Evolutionary conservation across 306 rosid genomes (phyloP).

Genomic region (Quercus engelmannii): DNA sequence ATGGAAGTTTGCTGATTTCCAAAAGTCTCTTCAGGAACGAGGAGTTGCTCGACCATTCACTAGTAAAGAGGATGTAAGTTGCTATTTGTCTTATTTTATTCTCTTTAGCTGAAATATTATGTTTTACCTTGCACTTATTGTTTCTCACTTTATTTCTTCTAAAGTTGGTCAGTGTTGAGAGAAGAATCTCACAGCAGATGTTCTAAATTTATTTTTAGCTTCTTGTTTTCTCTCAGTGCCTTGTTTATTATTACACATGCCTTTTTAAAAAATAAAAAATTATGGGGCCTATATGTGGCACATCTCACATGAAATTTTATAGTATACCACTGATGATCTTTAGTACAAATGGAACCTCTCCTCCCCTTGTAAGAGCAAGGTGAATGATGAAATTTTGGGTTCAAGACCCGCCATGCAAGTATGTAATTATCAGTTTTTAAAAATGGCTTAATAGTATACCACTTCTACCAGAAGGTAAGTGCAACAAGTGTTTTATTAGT

Average conservation of each 20-base stretch:
- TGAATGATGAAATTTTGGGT: too few species aligned
- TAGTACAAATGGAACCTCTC: too few species aligned
- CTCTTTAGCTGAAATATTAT: background rate
- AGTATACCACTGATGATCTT: too few species aligned
- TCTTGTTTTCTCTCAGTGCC: background rate
- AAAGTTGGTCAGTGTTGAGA: background rate
- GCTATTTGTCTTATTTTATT: slow-evolving; percentile 9
- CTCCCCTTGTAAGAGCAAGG: too few species aligned
- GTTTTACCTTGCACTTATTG: background rate
- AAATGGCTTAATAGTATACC: too few species aligned
- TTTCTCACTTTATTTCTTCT: background rate
- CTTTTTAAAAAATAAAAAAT: too few species aligned
- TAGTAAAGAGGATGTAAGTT: slow-evolving; percentile 76
- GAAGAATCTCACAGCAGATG: background rate
- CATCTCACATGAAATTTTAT: too few species aligned
- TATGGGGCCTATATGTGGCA: too few species aligned
- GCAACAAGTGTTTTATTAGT: background rate
- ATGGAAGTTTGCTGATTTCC: slow-evolving; percentile 92
- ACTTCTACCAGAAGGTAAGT: background rate
- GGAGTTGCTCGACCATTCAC: slow-evolving; percentile 75
- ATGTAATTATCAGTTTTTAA: too few species aligned
- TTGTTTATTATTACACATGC: background rate
- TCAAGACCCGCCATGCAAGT: too few species aligned
- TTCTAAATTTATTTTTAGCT: background rate
- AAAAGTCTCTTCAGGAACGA: slow-evolving; percentile 55